Evolutionary conservation across 805 yeast species (phyloP), one percentile per base, ranked within the genome.

Genomic region (Starmerella bombi): DNA sequence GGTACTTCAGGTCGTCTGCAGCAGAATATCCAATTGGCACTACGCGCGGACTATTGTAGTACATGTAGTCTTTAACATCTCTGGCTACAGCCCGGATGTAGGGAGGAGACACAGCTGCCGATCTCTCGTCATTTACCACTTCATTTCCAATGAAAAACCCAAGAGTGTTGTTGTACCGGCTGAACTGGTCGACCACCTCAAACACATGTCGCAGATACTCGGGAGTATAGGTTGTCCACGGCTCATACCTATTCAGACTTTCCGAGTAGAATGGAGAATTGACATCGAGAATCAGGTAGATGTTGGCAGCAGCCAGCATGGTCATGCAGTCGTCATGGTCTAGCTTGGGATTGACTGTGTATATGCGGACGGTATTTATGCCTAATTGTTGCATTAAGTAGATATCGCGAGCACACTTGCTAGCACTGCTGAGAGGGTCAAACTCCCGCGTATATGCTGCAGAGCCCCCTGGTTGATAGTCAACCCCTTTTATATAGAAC

Each of bases 21-120:
- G 97, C 96, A 0, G 96, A 84, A 58, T 88, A 88, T 0, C 97
- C 97, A 28, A 88, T 82, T 0, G 97, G 97, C 15, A 88, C 72
- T 12, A 54, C 53, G 41, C 98, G 69, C 1, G 74, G 70, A 3
- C 75, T 60, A 52, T 82, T 72, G 21, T 57, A 52, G 7, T 62
- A 56, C 45, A 83, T 75, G 56, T 80, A 88, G 22, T 62, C 62
- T 58, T 86, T 86, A 64, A 88, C 71, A 60, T 88, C 96, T 36
- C 88, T 66, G 4, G 84, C 66, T 22, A 86, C 69, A 0, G 82
- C 85, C 53, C 84, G 83, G 32, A 88, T 65, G 55, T 75, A 88
- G 2, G 69, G 65, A 1, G 96, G 93, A 0, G 95, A 76, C 29
- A 54, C 59, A 12, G 42, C 43, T 32, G 69, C 65, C 2, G 94